These are phyloP conservation scores for Coccinonectria pachysandricola DNA, from an alignment of 2,329 filamentous ascomycete genomes.

Conservation along the genomic window DNA sequence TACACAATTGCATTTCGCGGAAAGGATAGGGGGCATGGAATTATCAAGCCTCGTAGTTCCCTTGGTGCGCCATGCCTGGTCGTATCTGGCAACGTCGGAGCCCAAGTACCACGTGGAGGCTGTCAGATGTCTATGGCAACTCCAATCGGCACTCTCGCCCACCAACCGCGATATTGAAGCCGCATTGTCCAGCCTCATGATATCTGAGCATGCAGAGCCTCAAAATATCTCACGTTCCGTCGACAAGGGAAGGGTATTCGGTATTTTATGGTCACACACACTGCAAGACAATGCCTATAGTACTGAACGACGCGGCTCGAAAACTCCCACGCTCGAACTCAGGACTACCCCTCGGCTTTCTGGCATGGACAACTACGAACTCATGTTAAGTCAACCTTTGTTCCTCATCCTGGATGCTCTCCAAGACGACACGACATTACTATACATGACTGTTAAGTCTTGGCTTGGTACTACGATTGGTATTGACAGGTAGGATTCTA, in stretches of 20 bases:
- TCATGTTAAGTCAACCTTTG: slow-evolving; percentile 70
- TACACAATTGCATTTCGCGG: slow-evolving; percentile 44
- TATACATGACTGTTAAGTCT: slow-evolving; percentile 64
- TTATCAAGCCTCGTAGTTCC: slow-evolving; percentile 54
- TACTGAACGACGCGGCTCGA: slow-evolving; percentile 40
- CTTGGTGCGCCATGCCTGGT: slow-evolving; percentile 67
- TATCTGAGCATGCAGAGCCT: slow-evolving; percentile 32
- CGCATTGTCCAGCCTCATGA: slow-evolving; percentile 59
- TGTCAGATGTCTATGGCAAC: slow-evolving; percentile 73
- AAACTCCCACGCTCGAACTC: slow-evolving; percentile 28
- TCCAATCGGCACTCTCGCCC: slow-evolving; percentile 62
- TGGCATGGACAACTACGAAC: slow-evolving; percentile 53
- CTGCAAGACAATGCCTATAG: slow-evolving; percentile 45
- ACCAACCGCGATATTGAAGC: slow-evolving; percentile 70
- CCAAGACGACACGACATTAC: slow-evolving; percentile 58
- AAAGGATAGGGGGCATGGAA: slow-evolving; percentile 40
- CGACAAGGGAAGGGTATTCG: slow-evolving; percentile 60
- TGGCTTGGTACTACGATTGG: slow-evolving; percentile 66
- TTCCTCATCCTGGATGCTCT: slow-evolving; percentile 75
- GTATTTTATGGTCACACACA: slow-evolving; percentile 74
- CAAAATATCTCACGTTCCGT: slow-evolving; percentile 27
- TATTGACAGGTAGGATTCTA: slow-evolving; percentile 45
- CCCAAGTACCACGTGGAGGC: slow-evolving; percentile 94
- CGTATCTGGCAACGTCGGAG: slow-evolving; percentile 66
- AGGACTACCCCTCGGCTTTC: slow-evolving; percentile 32